A percentile compares a stretch with the other conserved stretches of the same genome.
phyloP scores from a whole-genome alignment of 306 rosid genomes.

The Astragalus membranaceus region DNA sequence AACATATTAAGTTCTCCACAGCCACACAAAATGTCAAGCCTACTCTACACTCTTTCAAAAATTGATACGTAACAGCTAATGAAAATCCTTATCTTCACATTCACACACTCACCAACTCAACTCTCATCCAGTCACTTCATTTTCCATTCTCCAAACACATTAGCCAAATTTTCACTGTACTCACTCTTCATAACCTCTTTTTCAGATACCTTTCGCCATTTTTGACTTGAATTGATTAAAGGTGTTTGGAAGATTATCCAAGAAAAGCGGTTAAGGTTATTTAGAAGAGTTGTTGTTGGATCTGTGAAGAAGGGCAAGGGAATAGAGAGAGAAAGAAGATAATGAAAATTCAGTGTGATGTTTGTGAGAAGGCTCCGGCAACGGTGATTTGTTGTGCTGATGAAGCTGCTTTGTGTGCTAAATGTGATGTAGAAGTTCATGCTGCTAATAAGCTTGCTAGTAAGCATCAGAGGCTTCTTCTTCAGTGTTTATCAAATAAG shows the following conservation, averaged over 20 bases:
- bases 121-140: conserved; percentile 33
- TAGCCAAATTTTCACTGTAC: too few species aligned
- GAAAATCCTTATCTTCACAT: conserved; percentile 30
- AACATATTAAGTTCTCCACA: background rate
- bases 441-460: conserved; percentile 98
- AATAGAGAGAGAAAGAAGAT: background rate
- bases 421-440: conserved; percentile 91
- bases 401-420: conserved; percentile 91
- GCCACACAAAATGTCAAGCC: conserved; percentile 32
- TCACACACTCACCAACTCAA: background rate
- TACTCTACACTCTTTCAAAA: background rate
- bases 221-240: background rate
- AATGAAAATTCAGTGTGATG: conserved; percentile 98
- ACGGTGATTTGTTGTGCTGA: conserved; percentile 94
- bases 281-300: background rate
- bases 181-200: too few species aligned
- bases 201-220: background rate
- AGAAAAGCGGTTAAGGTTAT: background rate
- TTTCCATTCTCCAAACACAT: too few species aligned
- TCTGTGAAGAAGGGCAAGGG: background rate
- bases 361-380: conserved; percentile 93
- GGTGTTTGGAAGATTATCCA: background rate
- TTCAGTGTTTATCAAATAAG: conserved; percentile 67
- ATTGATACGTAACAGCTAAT: conserved; percentile 8
- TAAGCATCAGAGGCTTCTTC: conserved; percentile 94